These are phyloP conservation scores for Pleurotus platypus DNA, from an alignment of 768 basidiomycete genomes.

Conservation along the genomic window DNA sequence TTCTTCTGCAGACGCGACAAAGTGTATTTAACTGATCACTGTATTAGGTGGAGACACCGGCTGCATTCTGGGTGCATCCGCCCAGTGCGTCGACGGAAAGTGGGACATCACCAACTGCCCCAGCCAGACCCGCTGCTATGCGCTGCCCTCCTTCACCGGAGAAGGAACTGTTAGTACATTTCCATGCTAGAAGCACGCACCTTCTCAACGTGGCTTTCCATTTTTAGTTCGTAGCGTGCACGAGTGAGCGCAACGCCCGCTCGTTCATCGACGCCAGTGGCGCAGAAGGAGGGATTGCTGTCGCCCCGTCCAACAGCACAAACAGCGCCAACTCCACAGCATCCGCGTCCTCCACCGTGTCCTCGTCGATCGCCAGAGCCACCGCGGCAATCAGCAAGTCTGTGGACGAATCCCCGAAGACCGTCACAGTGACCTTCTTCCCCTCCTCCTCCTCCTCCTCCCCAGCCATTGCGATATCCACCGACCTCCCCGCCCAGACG, in stretches of 20 bases:
- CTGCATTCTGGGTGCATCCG: slow-evolving; percentile 38
- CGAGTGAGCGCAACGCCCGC: slow-evolving; percentile 42
- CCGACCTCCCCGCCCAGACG: slow-evolving; percentile 30
- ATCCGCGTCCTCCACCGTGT: slow-evolving; percentile 8
- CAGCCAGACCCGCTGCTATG: slow-evolving; percentile 41
- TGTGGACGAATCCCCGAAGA: slow-evolving; percentile 11
- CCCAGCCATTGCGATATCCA: slow-evolving; percentile 8
- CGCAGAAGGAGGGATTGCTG: slow-evolving; percentile 34
- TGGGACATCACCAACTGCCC: slow-evolving; percentile 39
- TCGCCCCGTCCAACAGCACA: slow-evolving; percentile 11
- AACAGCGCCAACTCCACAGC: slow-evolving; percentile 7
- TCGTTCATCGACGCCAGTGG: slow-evolving; percentile 45
- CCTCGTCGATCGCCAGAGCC: slow-evolving; percentile 3
- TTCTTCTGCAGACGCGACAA: no score
- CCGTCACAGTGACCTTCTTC: slow-evolving; percentile 29
- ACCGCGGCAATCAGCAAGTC: background rate
- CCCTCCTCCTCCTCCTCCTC: slow-evolving; percentile 16
- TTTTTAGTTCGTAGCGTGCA: slow-evolving; percentile 45
- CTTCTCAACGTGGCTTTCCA: background rate
- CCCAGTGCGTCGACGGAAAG: slow-evolving; percentile 34
- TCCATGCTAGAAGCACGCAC: background rate
- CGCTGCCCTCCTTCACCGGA: slow-evolving; percentile 39
- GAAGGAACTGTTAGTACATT: slow-evolving; percentile 40
- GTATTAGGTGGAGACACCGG: slow-evolving; percentile 37
- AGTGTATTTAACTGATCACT: no score